phyloP scores from a whole-genome alignment of 176 grass and related monocot species.

The Eleusine indica region DNA sequence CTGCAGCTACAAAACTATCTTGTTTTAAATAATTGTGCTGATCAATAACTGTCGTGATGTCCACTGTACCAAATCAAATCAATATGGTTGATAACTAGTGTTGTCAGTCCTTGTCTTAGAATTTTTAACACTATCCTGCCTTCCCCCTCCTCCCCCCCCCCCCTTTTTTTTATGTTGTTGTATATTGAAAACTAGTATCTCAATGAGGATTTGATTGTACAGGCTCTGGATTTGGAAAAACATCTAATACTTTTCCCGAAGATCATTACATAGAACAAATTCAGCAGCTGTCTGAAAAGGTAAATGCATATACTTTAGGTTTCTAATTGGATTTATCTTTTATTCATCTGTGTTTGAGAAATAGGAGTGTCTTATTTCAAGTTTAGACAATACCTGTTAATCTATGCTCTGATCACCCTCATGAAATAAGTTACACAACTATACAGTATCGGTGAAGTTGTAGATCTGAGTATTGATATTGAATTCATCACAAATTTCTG shows the following conservation, averaged over 20 bases:
- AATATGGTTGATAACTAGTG: not conserved
- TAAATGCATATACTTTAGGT: not conserved
- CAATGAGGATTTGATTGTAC: not conserved
- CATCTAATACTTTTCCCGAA: conserved; percentile 37
- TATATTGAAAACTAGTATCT: conserved; percentile 24
- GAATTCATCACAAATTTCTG: too few species aligned
- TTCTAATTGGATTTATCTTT: not conserved
- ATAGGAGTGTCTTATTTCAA: not conserved
- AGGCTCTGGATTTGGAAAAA: conserved; percentile 60
- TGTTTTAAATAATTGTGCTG: not conserved
- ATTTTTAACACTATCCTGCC: not conserved
- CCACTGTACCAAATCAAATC: not conserved
- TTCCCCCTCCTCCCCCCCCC: too few species aligned
- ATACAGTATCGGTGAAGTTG: not conserved
- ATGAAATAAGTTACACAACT: not conserved
- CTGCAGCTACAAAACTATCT: not conserved
- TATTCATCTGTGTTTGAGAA: not conserved
- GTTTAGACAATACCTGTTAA: not conserved
- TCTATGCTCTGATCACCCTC: not conserved
- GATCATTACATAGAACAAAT: conserved; percentile 58
- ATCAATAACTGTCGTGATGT: too few species aligned
- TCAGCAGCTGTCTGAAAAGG: conserved; percentile 67
- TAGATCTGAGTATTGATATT: not conserved
- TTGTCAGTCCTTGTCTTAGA: not conserved
- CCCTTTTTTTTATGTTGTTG: not conserved